A percentile compares a stretch with the other conserved stretches of the same genome.
Evolutionary conservation across 2,329 filamentous ascomycete species (phyloP).

Genomic region (Alternaria brassicae): DNA sequence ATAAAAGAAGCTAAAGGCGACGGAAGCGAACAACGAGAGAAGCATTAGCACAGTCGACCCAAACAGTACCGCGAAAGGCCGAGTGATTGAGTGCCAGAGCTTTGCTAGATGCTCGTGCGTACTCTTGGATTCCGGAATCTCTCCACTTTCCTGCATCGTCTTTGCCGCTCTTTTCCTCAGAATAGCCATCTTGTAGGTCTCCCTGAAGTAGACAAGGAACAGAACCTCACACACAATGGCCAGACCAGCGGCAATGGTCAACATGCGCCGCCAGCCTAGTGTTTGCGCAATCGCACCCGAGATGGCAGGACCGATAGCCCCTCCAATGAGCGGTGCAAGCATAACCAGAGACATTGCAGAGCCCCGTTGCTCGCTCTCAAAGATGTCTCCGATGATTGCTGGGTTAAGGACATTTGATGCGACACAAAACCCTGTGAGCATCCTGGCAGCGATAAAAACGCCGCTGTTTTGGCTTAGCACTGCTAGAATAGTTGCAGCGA

Average conservation of each 20-base stretch:
- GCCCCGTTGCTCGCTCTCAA: slow-evolving; percentile 64
- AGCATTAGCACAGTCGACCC: slow-evolving; percentile 64
- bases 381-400: slow-evolving; percentile 70
- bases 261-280: slow-evolving; percentile 62
- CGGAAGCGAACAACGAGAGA: slow-evolving; percentile 54
- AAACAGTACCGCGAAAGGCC: slow-evolving; percentile 53
- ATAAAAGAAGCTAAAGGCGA: slow-evolving; percentile 57
- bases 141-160: slow-evolving; percentile 21
- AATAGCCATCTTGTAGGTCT: slow-evolving; percentile 68
- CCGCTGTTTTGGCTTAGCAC: slow-evolving; percentile 48
- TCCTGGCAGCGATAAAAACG: slow-evolving; percentile 53
- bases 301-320: slow-evolving; percentile 64
- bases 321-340: slow-evolving; percentile 65
- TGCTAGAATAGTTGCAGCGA: slow-evolving; percentile 52
- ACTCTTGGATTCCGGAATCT: slow-evolving; percentile 15
- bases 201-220: slow-evolving; percentile 62
- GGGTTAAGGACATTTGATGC: slow-evolving; percentile 65
- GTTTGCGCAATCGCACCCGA: slow-evolving; percentile 62
- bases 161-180: slow-evolving; percentile 45
- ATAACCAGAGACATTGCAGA: slow-evolving; percentile 65
- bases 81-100: slow-evolving; percentile 50
- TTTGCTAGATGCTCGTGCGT: slow-evolving; percentile 31
- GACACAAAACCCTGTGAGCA: slow-evolving; percentile 55
- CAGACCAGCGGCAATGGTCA: slow-evolving; percentile 60
- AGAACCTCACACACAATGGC: slow-evolving; percentile 59